Evolutionary conservation across 1,139 yeast species (phyloP), one percentile per base, ranked within the genome.

Genomic region (Kodamaea suecica): DNA sequence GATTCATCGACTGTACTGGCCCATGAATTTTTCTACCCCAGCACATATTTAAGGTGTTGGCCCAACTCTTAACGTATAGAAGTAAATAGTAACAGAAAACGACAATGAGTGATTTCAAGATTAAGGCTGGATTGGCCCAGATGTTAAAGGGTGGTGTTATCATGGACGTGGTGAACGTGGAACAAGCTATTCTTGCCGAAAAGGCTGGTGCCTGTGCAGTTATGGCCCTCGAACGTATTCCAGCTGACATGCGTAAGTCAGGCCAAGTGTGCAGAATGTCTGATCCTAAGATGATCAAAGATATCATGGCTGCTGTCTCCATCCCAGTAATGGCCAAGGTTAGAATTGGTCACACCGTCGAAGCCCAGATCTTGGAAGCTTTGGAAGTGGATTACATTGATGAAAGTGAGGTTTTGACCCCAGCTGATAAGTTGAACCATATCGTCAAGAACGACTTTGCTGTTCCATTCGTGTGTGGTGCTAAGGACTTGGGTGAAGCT

Each of bases 181-280:
- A 69, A 44, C 75, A 69, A 47, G 76, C 76, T 16, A 38, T 43
- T 41, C 76, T 85, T 42, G 95, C 95, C 21, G 94, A 85, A 59
- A 70, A 65, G 40, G 92, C 95, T 2, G 95, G 95, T 42, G 95
- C 95, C 9, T 82, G 87, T 63, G 94, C 95, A 8, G 95, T 85
- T 25, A 85, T 84, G 95, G 95, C 95, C 3, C 70, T 85, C 47
- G 95, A 85, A 61, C 69, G 84, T 50, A 86, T 85, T 38, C 95
- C 95, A 15, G 90, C 95, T 11, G 95, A 85, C 54, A 84, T 85
- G 78, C 73, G 95, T 52, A 81, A 79, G 41, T 78, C 84, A 36
- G 92, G 94, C 34, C 84, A 84, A 43, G 95, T 85, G 33, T 85
- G 94, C 43, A 74, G 95, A 53, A 85, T 85, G 95, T 78, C 86